These are phyloP conservation scores for Xylaria sp. DNA, from an alignment of 2,329 filamentous ascomycete genomes.

Conservation along the genomic window DNA sequence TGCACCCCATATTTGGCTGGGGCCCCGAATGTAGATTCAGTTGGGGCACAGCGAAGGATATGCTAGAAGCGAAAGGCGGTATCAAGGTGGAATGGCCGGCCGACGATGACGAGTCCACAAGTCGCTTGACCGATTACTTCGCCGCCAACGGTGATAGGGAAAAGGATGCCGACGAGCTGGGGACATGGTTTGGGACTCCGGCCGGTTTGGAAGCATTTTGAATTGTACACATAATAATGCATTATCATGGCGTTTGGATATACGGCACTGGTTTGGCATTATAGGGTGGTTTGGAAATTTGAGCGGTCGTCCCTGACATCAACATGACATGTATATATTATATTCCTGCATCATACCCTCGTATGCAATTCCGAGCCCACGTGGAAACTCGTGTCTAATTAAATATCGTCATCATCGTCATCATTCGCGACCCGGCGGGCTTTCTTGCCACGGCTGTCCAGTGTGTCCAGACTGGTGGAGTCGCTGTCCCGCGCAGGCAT, in stretches of 20 bases:
- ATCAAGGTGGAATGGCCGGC: conserved; percentile 86
- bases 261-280: conserved; percentile 25
- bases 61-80: conserved; percentile 81
- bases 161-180: conserved; percentile 72
- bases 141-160: conserved; percentile 53
- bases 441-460: conserved; percentile 70
- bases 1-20: conserved; percentile 97
- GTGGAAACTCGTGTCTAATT: conserved; percentile 39
- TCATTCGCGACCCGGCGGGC: conserved; percentile 55
- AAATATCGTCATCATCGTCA: conserved; percentile 72
- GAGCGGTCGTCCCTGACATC: conserved; percentile 36
- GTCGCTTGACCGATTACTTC: conserved; percentile 82
- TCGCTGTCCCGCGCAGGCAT: conserved; percentile 69
- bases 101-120: conserved; percentile 75
- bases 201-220: conserved; percentile 77
- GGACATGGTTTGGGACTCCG: conserved; percentile 84
- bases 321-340: conserved; percentile 43
- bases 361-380: conserved; percentile 33
- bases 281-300: conserved; percentile 28
- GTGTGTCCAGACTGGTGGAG: conserved; percentile 66
- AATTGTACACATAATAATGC: conserved; percentile 43
- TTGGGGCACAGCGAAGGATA: conserved; percentile 94
- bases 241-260: conserved; percentile 44
- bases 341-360: conserved; percentile 44
- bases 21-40: conserved; percentile 92